Evolutionary conservation across 371 early-diverging fungal genomes (phyloP).

Genomic region (Mucor velutinosus): DNA sequence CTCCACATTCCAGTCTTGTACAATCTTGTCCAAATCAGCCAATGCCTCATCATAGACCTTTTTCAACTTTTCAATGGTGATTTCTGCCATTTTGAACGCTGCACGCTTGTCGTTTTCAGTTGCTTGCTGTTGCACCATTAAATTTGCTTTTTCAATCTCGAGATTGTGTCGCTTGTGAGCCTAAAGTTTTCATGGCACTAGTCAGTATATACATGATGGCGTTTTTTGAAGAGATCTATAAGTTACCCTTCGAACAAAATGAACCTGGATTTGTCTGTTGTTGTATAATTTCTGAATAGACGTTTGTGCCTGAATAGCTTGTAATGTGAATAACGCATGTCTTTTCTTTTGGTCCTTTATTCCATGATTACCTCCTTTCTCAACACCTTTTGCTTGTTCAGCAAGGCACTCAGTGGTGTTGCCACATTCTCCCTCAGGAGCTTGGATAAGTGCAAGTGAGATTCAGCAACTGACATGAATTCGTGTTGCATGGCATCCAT

Average conservation of each 20-base stretch:
- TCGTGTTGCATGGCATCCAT: constrained; percentile 21
- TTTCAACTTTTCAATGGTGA: constrained; percentile 24
- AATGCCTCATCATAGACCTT: constrained; percentile 29
- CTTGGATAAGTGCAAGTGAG: constrained; percentile 22
- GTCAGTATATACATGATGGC: neutral
- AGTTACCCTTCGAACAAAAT: constrained; percentile 23
- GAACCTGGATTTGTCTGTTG: constrained; percentile 19
- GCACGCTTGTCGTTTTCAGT: constrained; percentile 27
- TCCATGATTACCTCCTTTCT: constrained; percentile 23
- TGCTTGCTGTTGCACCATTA: constrained; percentile 19
- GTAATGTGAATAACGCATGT: neutral
- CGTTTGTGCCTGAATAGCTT: constrained; percentile 14
- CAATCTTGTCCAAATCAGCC: constrained; percentile 11
- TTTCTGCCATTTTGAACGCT: constrained; percentile 15
- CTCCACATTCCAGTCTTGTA: constrained; percentile 24
- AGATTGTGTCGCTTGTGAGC: constrained; percentile 27
- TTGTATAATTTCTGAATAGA: constrained; percentile 26
- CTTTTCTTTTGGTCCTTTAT: neutral
- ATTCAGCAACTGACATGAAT: constrained; percentile 19
- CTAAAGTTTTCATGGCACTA: no score
- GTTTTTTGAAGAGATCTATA: neutral
- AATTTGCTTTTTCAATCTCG: constrained; percentile 31
- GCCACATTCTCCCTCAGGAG: constrained; percentile 11
- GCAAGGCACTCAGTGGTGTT: constrained; percentile 10
- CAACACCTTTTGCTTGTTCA: constrained; percentile 21